A percentile compares a stretch with the other conserved stretches of the same genome.
Evolutionary conservation across 768 basidiomycete species (phyloP).

Genomic region (Trametes meyenii): DNA sequence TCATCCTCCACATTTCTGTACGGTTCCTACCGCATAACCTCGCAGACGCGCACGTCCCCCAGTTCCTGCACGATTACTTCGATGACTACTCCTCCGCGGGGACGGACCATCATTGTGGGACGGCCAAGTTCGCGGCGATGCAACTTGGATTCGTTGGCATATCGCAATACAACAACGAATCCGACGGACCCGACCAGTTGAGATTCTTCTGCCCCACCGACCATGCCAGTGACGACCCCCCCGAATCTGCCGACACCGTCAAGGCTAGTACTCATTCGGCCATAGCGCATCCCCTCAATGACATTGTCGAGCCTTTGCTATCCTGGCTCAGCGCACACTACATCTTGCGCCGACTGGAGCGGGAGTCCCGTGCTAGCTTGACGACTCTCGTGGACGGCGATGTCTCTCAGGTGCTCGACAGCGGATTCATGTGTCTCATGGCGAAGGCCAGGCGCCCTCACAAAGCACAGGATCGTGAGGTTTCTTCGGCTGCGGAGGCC

Average conservation of each 20-base stretch:
- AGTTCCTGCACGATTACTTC: conserved; percentile 17
- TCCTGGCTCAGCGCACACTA: background rate
- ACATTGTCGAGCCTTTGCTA: background rate
- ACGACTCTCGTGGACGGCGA: no score
- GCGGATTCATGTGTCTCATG: no score
- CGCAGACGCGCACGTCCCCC: conserved; percentile 7
- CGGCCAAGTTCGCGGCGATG: background rate
- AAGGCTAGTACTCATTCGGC: background rate
- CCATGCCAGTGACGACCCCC: no score
- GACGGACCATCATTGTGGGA: background rate
- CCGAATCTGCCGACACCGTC: background rate
- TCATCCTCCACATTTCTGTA: conserved; percentile 8
- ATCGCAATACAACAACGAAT: background rate
- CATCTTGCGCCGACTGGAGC: background rate
- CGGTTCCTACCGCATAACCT: conserved; percentile 21
- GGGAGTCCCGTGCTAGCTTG: no score
- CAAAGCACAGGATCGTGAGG: no score
- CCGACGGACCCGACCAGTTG: background rate
- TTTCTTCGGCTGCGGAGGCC: no score
- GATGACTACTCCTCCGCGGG: background rate
- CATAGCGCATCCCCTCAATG: background rate
- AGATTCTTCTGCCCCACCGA: no score
- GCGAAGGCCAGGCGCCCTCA: no score
- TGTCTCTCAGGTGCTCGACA: no score
- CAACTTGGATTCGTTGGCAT: background rate